phyloP scores from a whole-genome alignment of 2,329 filamentous ascomycete species.

The Epichloe hybrida region DNA sequence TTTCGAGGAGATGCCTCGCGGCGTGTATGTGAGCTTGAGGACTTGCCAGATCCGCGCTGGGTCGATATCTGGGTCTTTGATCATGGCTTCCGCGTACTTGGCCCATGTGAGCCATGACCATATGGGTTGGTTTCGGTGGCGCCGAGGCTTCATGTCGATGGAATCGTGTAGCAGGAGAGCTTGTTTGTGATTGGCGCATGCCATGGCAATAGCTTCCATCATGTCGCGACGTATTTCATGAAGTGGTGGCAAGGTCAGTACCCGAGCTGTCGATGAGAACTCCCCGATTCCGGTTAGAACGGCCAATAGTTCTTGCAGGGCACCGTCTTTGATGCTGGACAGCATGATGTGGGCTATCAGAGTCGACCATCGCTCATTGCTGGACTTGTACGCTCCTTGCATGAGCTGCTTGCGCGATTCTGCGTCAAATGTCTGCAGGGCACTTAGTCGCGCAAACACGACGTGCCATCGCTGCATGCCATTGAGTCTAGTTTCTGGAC shows the following conservation, averaged over 20 bases:
- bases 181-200: conserved; percentile 12
- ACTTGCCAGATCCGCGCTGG: conserved; percentile 15
- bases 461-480: conserved; percentile 13
- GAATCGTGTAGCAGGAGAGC: conserved; percentile 14
- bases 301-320: conserved; percentile 7
- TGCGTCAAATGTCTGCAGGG: conserved; percentile 3
- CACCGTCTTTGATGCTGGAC: not conserved
- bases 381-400: conserved; percentile 5
- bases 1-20: not conserved
- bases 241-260: conserved; percentile 4
- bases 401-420: conserved; percentile 4
- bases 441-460: conserved; percentile 6
- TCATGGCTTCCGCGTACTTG: conserved; percentile 18
- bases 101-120: conserved; percentile 23
- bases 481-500: conserved; percentile 1
- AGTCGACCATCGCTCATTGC: conserved; percentile 9
- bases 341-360: conserved; percentile 7
- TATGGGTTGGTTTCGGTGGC: conserved; percentile 1
- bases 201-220: conserved; percentile 8
- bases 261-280: conserved; percentile 5
- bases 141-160: conserved; percentile 2
- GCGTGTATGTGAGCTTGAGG: conserved; percentile 10
- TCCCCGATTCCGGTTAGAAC: conserved; percentile 8
- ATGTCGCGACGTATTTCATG: conserved; percentile 4
- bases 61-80: conserved; percentile 17